Base-by-base conservation (phyloP, 192 early-diverging fungal genomes). In the Podila epigama region DNA sequence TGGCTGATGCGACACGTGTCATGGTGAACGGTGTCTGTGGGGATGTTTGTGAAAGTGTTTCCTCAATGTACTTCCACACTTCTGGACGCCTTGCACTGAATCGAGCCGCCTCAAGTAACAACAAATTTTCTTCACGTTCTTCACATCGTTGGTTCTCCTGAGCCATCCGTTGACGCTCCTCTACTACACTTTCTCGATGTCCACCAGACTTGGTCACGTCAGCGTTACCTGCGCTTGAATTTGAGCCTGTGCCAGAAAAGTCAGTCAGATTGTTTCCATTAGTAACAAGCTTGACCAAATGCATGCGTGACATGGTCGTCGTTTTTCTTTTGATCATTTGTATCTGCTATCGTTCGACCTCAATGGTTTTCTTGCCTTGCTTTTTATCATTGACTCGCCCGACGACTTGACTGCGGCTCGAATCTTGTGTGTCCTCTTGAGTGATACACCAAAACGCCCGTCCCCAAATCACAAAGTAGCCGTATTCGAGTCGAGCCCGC, bases 391-490 rank as follows among this genome's bases (percentile, higher is more conserved):
- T 28, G 29, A 22, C 52, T 13, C 35, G 25, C 50, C 1, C 18
- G 18, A 7, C 37, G 28, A 25, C 7, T 13, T 31, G 44, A 41
- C 16, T 18, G 33, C 48, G 32, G 25, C 3, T 51, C 25, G 10
- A 32, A 5, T 50, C 35, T 5, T 36, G 60, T 15, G 59, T 28
- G 44, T 68, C 66, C 34, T 77, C 66, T 2, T 63, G 61, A 5
- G 16, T 35, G 13, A 77, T 25, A 34, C 55, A 28, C 73, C 73
- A 77, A 28, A 77, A 77, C 13, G 73, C 73, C 22, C 73, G 51
- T 28, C 73, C 73, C 12, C 73, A 66, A 18, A 77, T 77, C 11
- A 61, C 50, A 52, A 77, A 77, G n/a, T 77, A 77, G 6, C 73
- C 73, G 51, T 40, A 77, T 54, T 68, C 39, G 13, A 77, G 66